Evolutionary conservation across 2,329 filamentous ascomycete genomes (phyloP).

Genomic region (Apiospora sp.): DNA sequence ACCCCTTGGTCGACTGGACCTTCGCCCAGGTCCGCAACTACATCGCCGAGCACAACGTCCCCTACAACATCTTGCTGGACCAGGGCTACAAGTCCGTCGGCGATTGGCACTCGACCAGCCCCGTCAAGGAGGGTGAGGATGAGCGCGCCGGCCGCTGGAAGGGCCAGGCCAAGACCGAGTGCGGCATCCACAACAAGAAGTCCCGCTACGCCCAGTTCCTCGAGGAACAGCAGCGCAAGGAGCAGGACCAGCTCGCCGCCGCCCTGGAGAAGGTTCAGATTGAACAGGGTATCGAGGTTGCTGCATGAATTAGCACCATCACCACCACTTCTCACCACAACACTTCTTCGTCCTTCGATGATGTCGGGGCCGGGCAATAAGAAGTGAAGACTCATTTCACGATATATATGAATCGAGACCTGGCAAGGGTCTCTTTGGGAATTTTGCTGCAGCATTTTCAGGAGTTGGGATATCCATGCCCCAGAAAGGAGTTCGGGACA

Average conservation of each 20-base stretch:
- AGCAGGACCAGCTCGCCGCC: slow-evolving; percentile 54
- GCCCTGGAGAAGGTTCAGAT: slow-evolving; percentile 35
- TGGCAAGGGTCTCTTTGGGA: not conserved
- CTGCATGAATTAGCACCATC: not conserved
- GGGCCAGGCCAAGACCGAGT: slow-evolving; percentile 94
- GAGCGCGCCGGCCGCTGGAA: slow-evolving; percentile 98
- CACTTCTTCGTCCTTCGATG: not conserved
- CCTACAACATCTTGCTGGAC: slow-evolving; percentile 92
- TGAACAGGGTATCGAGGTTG: slow-evolving; percentile 25
- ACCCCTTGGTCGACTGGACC: slow-evolving; percentile 92
- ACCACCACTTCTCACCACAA: not conserved
- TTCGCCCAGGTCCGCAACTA: slow-evolving; percentile 92
- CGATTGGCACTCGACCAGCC: slow-evolving; percentile 96
- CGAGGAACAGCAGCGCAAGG: slow-evolving; percentile 74
- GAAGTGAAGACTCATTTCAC: not conserved
- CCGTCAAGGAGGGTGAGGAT: slow-evolving; percentile 89
- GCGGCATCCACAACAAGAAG: slow-evolving; percentile 98
- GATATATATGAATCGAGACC: not conserved
- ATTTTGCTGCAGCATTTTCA: slow-evolving; percentile 18
- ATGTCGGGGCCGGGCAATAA: not conserved
- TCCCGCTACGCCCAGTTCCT: slow-evolving; percentile 91
- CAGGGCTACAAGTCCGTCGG: slow-evolving; percentile 97
- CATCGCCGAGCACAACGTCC: slow-evolving; percentile 84
- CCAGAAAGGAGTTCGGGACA: not conserved
- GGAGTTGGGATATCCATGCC: slow-evolving; percentile 20